Base-by-base conservation (phyloP, 805 yeast genomes). In the Ogataea salicorniae region DNA sequence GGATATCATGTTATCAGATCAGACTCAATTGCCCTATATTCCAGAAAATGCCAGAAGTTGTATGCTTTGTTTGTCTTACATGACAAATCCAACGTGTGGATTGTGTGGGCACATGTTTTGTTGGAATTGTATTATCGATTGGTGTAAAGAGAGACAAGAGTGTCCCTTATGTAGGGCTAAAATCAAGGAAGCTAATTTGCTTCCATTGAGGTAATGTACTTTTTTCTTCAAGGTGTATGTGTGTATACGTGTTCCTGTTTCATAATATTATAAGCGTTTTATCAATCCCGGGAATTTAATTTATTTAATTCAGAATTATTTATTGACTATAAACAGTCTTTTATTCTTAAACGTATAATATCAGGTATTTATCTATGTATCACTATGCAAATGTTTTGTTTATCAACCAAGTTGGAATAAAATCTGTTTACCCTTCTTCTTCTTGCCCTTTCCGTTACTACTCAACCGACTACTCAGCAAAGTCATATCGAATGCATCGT, bases 91-190 rank as follows among this genome's bases (percentile, higher is more conserved):
- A 5, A 72, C 96, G 1, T 79, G 87, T 50, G 89, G 96, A 0
- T 78, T 83, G 5, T 92, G 99, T 67, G 99, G 98, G 0, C 99
- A 92, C 63, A 48, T 88, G 15, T 92, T 87, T 64, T 92, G 99
- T 67, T 92, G 98, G 97, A 73, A 72, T 6, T 92, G 98, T 63
- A 81, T 90, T 5, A 74, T 81, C 6, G 95, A 87, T 56, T 92
- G 98, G 98, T 80, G 90, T 49, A 73, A 88, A 52, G 96, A 90
- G 54, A 75, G 77, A 45, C 83, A 89, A 0, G 97, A 90, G 60
- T 92, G 99, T 62, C 98, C 99, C 0, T 70, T 94, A 26, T 94
- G 98, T 61, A 68, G 98, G 46, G 94, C 84, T 53, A 74, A 70
- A 22, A 76, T 88, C 43, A 68, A 73, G 29, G 84, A 77, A 56